These are phyloP conservation scores for Microbotryum saponariae DNA, from an alignment of 1,284 basidiomycete genomes.

Conservation along the genomic window DNA sequence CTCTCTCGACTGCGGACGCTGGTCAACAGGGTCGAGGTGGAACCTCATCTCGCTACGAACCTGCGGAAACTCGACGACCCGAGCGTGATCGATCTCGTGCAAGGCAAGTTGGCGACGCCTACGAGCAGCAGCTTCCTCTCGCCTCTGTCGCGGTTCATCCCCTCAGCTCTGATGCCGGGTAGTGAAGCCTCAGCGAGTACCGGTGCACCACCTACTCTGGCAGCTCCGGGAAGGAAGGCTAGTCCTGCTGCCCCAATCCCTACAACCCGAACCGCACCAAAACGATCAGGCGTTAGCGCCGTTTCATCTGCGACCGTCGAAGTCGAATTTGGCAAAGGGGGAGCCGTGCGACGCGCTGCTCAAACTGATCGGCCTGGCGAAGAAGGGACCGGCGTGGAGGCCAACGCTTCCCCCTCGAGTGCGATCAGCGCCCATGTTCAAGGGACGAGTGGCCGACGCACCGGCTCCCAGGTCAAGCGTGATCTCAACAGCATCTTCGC, in stretches of 20 bases:
- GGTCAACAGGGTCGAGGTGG: conserved; percentile 83
- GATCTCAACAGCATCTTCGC: conserved; percentile 36
- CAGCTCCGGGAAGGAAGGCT: background rate
- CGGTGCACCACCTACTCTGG: conserved; percentile 1
- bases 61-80: conserved; percentile 52
- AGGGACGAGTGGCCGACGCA: background rate
- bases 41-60: conserved; percentile 65
- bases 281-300: conserved; percentile 68
- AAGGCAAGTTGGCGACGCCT: too few species aligned
- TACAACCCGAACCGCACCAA: conserved; percentile 52
- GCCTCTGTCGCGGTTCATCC: conserved; percentile 66
- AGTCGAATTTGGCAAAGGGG: conserved; percentile 78
- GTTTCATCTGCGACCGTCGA: conserved; percentile 83
- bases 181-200: background rate
- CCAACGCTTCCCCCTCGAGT: too few species aligned
- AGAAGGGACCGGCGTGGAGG: too few species aligned
- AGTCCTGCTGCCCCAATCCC: background rate
- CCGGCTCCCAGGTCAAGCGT: conserved; percentile 11
- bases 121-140: conserved; percentile 45
- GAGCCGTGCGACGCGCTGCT: conserved; percentile 58
- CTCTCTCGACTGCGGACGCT: conserved; percentile 71
- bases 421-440: too few species aligned
- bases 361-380: conserved; percentile 45
- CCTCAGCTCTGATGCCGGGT: background rate
- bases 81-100: background rate